Conservation (phyloP, 257 asterid species). For the Echites panduratus region DNA sequence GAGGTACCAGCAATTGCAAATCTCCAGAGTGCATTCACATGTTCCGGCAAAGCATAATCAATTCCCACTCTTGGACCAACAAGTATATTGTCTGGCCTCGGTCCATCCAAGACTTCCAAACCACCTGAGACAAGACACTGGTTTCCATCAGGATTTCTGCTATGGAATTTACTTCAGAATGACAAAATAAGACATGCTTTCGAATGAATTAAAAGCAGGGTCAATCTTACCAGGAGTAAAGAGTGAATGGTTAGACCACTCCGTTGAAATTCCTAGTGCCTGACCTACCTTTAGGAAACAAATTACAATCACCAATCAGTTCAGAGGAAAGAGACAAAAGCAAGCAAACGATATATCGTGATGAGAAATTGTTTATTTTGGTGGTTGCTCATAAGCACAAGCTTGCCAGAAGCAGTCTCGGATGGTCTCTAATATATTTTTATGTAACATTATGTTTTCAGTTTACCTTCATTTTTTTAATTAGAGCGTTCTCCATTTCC, state of each 20-base stretch:
- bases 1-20: constrained; percentile 73
- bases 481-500: neutral
- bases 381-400: neutral
- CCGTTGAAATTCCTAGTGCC: constrained; percentile 79
- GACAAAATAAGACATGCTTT: neutral
- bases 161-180: neutral
- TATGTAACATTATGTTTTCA: neutral
- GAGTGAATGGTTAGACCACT: constrained; percentile 89
- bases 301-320: neutral
- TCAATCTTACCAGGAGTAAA: constrained; percentile 55
- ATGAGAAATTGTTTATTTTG: neutral
- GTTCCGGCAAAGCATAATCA: constrained; percentile 72
- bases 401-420: neutral
- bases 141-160: neutral
- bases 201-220: neutral
- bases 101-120: constrained; percentile 84
- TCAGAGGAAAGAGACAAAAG: neutral
- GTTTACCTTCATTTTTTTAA: neutral
- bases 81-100: constrained; percentile 54
- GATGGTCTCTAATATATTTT: neutral
- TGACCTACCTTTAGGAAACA: constrained; percentile 68
- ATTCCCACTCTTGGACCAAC: constrained; percentile 95
- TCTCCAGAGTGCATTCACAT: constrained; percentile 79
- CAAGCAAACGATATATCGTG: neutral
- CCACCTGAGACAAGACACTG: constrained; percentile 53